A percentile compares a stretch with the other conserved stretches of the same genome.
Conservation (phyloP, 2,329 filamentous ascomycete genomes). For the Penicillium sp. region DNA sequence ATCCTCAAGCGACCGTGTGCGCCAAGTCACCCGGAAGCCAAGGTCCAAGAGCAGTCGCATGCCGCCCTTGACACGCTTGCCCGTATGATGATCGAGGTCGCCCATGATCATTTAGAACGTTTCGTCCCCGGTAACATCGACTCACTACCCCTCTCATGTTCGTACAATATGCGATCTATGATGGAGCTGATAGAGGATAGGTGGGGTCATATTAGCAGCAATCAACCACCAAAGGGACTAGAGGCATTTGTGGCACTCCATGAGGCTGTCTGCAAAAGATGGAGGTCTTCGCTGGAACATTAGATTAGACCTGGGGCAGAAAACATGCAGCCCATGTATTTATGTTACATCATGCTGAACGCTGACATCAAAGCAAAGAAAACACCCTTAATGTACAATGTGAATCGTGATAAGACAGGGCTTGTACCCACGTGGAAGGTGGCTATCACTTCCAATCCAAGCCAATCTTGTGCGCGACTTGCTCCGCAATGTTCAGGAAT, state of each 20-base stretch:
- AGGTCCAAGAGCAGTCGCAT: constrained; percentile 2
- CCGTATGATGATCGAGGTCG: constrained; percentile 5
- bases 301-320: neutral
- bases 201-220: neutral
- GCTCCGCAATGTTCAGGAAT: constrained; percentile 70
- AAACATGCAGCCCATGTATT: neutral
- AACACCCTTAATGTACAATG: neutral
- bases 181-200: neutral
- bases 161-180: constrained; percentile 5
- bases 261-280: neutral
- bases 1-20: neutral
- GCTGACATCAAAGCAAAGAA: neutral
- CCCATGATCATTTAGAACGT: constrained; percentile 1
- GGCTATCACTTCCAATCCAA: constrained; percentile 37
- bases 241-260: constrained; percentile 1
- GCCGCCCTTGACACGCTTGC: constrained; percentile 2
- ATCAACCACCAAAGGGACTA: neutral
- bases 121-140: constrained; percentile 1
- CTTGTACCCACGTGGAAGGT: neutral
- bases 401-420: neutral
- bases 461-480: constrained; percentile 48
- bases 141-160: constrained; percentile 1
- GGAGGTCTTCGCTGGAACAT: neutral
- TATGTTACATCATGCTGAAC: neutral
- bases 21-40: neutral